These are phyloP conservation scores for Tolypocladium ovalisporum DNA, from an alignment of 2,329 filamentous ascomycete genomes.

Conservation along the genomic window DNA sequence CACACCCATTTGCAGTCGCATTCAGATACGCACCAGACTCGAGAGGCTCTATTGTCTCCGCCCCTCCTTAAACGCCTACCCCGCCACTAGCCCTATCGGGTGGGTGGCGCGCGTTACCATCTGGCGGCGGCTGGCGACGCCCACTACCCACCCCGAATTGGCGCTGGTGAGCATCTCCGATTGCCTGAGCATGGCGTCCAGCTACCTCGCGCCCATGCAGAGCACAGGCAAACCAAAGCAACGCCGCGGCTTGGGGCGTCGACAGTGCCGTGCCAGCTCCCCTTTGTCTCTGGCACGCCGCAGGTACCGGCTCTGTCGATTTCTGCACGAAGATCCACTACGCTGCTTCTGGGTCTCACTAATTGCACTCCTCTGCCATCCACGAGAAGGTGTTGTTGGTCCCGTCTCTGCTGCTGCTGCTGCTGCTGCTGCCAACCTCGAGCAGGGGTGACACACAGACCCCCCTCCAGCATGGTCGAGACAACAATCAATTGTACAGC, in stretches of 20 bases:
- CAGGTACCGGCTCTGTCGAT: conserved; percentile 20
- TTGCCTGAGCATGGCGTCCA: background rate
- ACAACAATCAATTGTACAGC: conserved; percentile 22
- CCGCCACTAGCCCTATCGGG: conserved; percentile 4
- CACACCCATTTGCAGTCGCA: conserved; percentile 1
- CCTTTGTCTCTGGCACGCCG: conserved; percentile 13
- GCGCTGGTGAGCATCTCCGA: background rate
- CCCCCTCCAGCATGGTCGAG: conserved; percentile 16
- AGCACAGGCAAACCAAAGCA: conserved; percentile 9
- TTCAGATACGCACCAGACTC: background rate
- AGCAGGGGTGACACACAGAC: conserved; percentile 20
- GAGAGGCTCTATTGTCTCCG: conserved; percentile 7
- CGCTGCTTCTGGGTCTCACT: conserved; percentile 6
- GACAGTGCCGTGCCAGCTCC: conserved; percentile 6
- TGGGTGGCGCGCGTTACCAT: background rate
- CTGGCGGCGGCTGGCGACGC: background rate
- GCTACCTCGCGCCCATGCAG: conserved; percentile 4
- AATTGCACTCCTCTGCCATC: conserved; percentile 1
- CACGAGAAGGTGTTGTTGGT: conserved; percentile 10
- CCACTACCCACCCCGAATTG: too few species aligned
- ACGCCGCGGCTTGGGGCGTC: conserved; percentile 4
- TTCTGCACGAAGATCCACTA: conserved; percentile 18
- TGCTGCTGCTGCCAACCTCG: conserved; percentile 2
- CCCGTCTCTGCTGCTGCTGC: conserved; percentile 9
- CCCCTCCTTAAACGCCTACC: conserved; percentile 1